phyloP scores from a whole-genome alignment of 345 rosid species.

The Pistacia integerrima region DNA sequence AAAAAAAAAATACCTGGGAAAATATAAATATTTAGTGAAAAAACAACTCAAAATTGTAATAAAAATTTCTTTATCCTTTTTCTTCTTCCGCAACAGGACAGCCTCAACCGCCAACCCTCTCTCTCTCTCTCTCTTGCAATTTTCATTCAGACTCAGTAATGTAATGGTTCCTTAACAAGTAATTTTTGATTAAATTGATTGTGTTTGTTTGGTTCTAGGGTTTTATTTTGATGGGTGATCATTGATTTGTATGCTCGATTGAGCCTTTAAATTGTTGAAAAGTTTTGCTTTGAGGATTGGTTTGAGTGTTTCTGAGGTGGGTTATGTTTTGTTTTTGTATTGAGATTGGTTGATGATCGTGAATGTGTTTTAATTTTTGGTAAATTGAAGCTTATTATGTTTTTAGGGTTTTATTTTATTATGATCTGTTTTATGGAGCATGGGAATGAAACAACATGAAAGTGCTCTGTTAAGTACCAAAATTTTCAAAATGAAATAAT shows the following conservation, averaged over 20 bases:
- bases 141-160: neutral
- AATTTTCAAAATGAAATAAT: too few relatives aligned
- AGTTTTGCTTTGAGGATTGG: neutral
- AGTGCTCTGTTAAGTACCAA: too few relatives aligned
- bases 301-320: neutral
- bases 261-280: neutral
- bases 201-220: neutral
- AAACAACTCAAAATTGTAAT: too few relatives aligned
- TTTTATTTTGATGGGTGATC: constrained; percentile 12
- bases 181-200: neutral
- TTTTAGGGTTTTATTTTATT: too few relatives aligned
- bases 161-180: neutral
- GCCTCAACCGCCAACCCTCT: neutral
- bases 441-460: too few relatives aligned
- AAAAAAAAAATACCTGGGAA: too few relatives aligned
- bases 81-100: neutral
- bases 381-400: too few relatives aligned
- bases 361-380: neutral
- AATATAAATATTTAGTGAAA: too few relatives aligned
- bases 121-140: neutral
- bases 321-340: neutral
- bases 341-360: neutral
- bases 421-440: too few relatives aligned
- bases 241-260: constrained; percentile 14
- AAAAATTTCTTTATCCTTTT: too few relatives aligned